These are phyloP conservation scores for Cytospora schulzeri DNA, from an alignment of 2,329 filamentous ascomycete genomes.

Conservation along the genomic window DNA sequence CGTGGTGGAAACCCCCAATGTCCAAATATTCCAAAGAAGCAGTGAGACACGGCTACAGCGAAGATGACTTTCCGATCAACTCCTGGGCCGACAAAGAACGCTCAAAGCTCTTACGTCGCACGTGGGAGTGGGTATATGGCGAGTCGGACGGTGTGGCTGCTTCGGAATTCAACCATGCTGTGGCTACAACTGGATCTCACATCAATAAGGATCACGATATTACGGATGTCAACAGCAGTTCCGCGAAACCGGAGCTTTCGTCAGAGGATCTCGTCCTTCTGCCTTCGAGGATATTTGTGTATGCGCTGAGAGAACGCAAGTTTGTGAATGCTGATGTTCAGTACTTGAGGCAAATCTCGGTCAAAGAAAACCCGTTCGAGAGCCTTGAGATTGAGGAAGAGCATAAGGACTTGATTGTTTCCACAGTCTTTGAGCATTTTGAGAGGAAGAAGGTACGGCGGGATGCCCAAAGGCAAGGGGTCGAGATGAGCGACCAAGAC, in stretches of 20 bases:
- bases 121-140: background rate
- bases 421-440: conserved; percentile 5
- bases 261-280: conserved; percentile 10
- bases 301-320: conserved; percentile 2
- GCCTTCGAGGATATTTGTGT: background rate
- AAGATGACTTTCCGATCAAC: background rate
- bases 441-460: background rate
- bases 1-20: conserved; percentile 5
- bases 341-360: background rate
- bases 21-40: background rate
- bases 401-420: background rate
- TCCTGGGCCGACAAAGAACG: background rate
- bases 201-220: background rate
- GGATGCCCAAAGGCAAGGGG: background rate
- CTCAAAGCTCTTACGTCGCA: background rate
- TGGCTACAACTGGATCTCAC: background rate
- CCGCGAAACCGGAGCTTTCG: background rate
- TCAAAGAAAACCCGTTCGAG: background rate
- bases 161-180: background rate
- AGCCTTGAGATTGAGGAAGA: background rate
- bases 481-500: conserved; percentile 8
- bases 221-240: too few relatives aligned
- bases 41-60: background rate
- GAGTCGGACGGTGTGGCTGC: background rate
- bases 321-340: conserved; percentile 1